Base-by-base conservation (phyloP, 2,329 filamentous ascomycete genomes). In the Diaporthe aspalathi region DNA sequence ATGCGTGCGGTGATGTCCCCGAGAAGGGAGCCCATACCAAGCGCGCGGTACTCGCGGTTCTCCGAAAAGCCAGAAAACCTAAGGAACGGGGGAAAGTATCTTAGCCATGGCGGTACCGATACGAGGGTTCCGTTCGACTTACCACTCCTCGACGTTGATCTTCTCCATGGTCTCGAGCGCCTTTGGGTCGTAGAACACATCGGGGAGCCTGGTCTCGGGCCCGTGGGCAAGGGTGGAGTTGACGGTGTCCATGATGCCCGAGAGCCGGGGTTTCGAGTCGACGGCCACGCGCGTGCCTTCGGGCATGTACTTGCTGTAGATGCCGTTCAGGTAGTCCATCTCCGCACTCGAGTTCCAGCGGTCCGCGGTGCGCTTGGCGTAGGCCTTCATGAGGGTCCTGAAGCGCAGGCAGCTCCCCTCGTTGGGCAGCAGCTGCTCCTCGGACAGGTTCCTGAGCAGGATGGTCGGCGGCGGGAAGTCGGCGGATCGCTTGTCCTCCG, bases 71-170 rank as follows among this genome's bases (percentile, higher is more conserved):
- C 95, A 24, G 89, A 84, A 80, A 73, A 73, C 67, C 67, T 68
- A 14, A 27, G 7, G 7, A 8, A 27, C 4, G n/a, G 20, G n/a
- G 20, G 7, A 20, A 32, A 17, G 29, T 9, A 14, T 22, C 8
- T 67, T 40, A 67, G 63, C 24, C 27, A 27, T 17, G 12, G 29
- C 50, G 35, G 17, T 32, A 35, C 47, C 27, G 17, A n/a, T 20
- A 17, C 24, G 16, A 22, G 47, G 24, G 11, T 14, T 16, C 20
- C 35, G 24, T 17, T 12, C 17, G 27, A 9, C 67, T 68, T 92
- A 98, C 96, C 96, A 98, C 82, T 98, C 96, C 77, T 99, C 95
- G 0, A 95, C 91, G 35, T 88, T 90, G 71, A 98, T 91, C 79
- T 90, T 92, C 70, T 91, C 85, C 70, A 96, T 89, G 73, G 94